Percentiles rank a stretch among this genome's conserved stretches.
These are phyloP conservation scores for Chalciporus piperatus DNA, from an alignment of 768 basidiomycete species.

Conservation along the genomic window DNA sequence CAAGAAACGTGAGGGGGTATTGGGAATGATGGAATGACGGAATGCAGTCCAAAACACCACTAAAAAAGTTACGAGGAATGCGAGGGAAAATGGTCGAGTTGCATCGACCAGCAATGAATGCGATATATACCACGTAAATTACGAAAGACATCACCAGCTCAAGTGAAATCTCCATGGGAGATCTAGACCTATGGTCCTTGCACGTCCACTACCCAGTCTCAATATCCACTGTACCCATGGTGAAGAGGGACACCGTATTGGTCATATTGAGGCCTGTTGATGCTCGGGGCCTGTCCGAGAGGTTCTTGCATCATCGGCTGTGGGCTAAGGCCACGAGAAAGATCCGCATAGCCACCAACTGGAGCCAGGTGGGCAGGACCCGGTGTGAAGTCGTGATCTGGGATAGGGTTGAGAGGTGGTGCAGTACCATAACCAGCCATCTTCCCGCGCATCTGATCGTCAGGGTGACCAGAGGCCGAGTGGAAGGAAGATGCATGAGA, in stretches of 20 bases:
- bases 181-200: neutral
- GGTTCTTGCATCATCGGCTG: slow-evolving; percentile 51
- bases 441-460: slow-evolving; percentile 35
- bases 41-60: slow-evolving; percentile 2
- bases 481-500: slow-evolving; percentile 73
- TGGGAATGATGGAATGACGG: slow-evolving; percentile 12
- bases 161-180: neutral
- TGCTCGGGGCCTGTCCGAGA: slow-evolving; percentile 35
- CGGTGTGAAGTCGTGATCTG: slow-evolving; percentile 77
- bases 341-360: slow-evolving; percentile 79
- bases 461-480: slow-evolving; percentile 43
- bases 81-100: slow-evolving; percentile 3
- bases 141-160: neutral
- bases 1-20: slow-evolving; percentile 18
- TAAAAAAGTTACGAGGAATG: neutral
- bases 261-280: slow-evolving; percentile 54
- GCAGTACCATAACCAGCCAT: slow-evolving; percentile 24
- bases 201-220: neutral
- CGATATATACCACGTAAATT: slow-evolving; percentile 6
- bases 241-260: slow-evolving; percentile 58
- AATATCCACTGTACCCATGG: slow-evolving; percentile 38
- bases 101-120: slow-evolving; percentile 32
- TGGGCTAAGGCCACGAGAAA: slow-evolving; percentile 71
- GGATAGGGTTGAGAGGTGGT: slow-evolving; percentile 42
- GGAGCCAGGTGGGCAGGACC: slow-evolving; percentile 55